These are phyloP conservation scores for Stachybotrys chlorohalonatus DNA, from an alignment of 2,329 filamentous ascomycete genomes.

Conservation along the genomic window DNA sequence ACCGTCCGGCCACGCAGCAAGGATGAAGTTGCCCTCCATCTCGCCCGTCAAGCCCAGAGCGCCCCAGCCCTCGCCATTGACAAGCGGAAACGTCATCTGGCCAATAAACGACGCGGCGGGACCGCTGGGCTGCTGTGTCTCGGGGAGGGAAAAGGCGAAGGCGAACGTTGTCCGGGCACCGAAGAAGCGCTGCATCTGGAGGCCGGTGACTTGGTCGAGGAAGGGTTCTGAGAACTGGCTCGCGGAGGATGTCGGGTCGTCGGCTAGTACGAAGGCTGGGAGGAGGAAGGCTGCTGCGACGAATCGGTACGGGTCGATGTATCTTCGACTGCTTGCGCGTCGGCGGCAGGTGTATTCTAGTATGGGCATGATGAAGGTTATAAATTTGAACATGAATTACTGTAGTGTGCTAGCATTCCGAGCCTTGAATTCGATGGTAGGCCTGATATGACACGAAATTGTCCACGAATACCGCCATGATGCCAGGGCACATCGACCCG, in stretches of 20 bases:
- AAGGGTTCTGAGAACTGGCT: neutral
- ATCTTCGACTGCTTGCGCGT: neutral
- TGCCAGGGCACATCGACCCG: neutral
- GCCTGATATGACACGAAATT: too few species aligned
- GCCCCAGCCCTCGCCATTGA: conserved; percentile 32
- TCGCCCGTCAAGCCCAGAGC: conserved; percentile 33
- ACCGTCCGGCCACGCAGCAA: conserved; percentile 34
- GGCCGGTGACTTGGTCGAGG: conserved; percentile 19
- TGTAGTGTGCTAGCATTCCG: too few species aligned
- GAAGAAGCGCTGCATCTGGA: conserved; percentile 27
- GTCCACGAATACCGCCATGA: neutral
- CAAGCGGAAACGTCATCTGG: conserved; percentile 31
- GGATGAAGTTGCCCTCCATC: conserved; percentile 35
- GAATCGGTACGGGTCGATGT: neutral
- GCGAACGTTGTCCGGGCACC: conserved; percentile 26
- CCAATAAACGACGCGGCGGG: conserved; percentile 27
- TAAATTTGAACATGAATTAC: neutral
- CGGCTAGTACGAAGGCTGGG: neutral
- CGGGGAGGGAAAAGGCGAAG: conserved; percentile 33
- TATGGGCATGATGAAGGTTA: neutral
- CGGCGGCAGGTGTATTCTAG: neutral
- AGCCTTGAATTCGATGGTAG: too few species aligned
- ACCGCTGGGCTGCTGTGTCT: conserved; percentile 6
- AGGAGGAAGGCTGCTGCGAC: neutral
- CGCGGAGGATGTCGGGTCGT: neutral